phyloP scores from a whole-genome alignment of 768 basidiomycete species.

The Panaeolus papilionaceus region DNA sequence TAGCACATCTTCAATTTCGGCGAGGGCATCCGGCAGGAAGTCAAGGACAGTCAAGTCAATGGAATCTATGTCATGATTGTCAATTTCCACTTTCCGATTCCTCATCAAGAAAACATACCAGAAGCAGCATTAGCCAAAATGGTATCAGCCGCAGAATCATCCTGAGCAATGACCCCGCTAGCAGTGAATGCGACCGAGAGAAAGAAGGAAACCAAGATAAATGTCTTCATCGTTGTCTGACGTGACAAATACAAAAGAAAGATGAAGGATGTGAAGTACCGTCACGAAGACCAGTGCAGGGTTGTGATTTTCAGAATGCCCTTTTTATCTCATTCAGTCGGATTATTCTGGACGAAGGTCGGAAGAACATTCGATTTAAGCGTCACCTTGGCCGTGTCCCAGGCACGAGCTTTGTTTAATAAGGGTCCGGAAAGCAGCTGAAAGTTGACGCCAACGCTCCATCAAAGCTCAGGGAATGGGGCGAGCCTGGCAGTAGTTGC shows the following conservation, averaged over 20 bases:
- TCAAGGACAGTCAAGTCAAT: conserved; percentile 37
- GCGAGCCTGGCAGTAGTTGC: too few relatives aligned
- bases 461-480: not conserved
- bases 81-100: not conserved
- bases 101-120: conserved; percentile 26
- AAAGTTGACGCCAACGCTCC: too few relatives aligned
- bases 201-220: conserved; percentile 34
- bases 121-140: conserved; percentile 36
- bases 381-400: not conserved
- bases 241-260: conserved; percentile 26
- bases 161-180: conserved; percentile 27
- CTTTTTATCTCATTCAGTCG: not conserved
- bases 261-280: not conserved
- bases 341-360: not conserved
- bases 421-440: not conserved
- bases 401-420: not conserved
- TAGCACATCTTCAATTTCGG: conserved; percentile 32
- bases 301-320: not conserved
- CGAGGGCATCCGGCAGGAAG: conserved; percentile 30
- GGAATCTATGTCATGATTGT: conserved; percentile 28
- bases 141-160: conserved; percentile 25
- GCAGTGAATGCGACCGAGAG: conserved; percentile 22
- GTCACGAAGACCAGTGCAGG: not conserved
- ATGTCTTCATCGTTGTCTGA: conserved; percentile 37
- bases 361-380: not conserved